phyloP scores from a whole-genome alignment of 352 stramenopile genomes.

The Phytopythium ostracodes region DNA sequence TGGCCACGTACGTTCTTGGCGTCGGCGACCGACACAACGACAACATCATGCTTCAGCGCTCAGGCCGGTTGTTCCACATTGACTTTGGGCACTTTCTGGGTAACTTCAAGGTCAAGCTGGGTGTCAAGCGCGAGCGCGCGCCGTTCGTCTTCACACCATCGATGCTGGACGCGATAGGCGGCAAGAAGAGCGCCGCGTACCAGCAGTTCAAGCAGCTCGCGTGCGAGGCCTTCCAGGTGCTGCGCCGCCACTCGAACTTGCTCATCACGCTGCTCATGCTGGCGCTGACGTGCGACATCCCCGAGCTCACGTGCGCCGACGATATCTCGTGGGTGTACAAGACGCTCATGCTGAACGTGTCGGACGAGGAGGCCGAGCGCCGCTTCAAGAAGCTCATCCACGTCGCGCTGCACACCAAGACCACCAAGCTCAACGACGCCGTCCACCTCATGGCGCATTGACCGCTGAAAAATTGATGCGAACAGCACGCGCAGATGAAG shows the following conservation, averaged over 20 bases:
- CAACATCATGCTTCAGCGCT: slow-evolving; percentile 94
- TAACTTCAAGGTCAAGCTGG: slow-evolving; percentile 94
- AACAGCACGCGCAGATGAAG: background rate
- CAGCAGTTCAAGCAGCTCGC: slow-evolving; percentile 65
- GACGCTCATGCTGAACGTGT: slow-evolving; percentile 73
- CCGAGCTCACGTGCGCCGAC: slow-evolving; percentile 60
- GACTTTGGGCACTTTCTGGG: slow-evolving; percentile 95
- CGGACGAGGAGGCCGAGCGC: slow-evolving; percentile 52
- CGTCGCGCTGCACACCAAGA: slow-evolving; percentile 68
- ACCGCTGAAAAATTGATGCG: background rate
- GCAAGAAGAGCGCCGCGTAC: slow-evolving; percentile 71
- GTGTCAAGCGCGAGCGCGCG: slow-evolving; percentile 87
- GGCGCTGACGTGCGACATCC: slow-evolving; percentile 74
- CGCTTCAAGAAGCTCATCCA: slow-evolving; percentile 78
- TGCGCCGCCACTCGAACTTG: slow-evolving; percentile 72
- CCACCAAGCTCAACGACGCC: slow-evolving; percentile 80
- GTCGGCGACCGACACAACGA: slow-evolving; percentile 94
- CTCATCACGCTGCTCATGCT: slow-evolving; percentile 82
- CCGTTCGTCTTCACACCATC: slow-evolving; percentile 92
- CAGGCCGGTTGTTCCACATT: slow-evolving; percentile 95
- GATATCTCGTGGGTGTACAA: slow-evolving; percentile 81
- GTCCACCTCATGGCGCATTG: slow-evolving; percentile 85
- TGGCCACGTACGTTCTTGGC: slow-evolving; percentile 92
- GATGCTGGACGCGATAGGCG: slow-evolving; percentile 86
- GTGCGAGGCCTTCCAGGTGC: slow-evolving; percentile 63